Base-by-base conservation (phyloP, 1,139 yeast species). In the Yamadazyma blattariae region DNA sequence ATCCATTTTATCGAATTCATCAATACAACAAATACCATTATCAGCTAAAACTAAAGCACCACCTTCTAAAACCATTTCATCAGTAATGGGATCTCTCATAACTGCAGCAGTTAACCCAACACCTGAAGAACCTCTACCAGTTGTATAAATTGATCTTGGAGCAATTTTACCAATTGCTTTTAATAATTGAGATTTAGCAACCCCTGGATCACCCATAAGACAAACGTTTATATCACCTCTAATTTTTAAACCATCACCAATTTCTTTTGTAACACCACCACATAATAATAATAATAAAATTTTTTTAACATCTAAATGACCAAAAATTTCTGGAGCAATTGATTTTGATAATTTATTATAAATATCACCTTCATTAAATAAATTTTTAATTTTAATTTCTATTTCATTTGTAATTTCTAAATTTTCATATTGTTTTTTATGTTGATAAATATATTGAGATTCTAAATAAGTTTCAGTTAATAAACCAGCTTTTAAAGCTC, bases 171-270 rank as follows among this genome's bases (percentile, higher is more conserved):
- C 76, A 45, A 94, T 87, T 24, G 95, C 87, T 59, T 92, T 92
- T 45, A 94, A 71, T 52, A 94, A 71, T 71, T 94, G 99, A 1
- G 98, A 92, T 62, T 94, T 94, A 52, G 99, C 99, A 38, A 94
- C 98, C 72, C 98, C 98, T 26, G 99, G 99, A 54, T 94, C 99
- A 50, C 99, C 99, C 97, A 94, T 92, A 38, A 94, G 74, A 66
- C 97, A 86, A 36, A 94, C 80, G 57, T 94, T 94, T 47, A 94
- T 87, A 57, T 94, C 98, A 55, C 99, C 99, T 69, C 99, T 82
- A 54, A 94, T 92, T 54, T 84, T 82, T 83, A 94, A 79, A 45
- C 99, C 99, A 63, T 94, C 98, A 30, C 95, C 96, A 50, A 90
- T 80, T 54, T 81, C 87, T 59, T 94, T 94, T 36, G 95, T 86